Base-by-base conservation (phyloP, 2,329 filamentous ascomycete species). In the Fusarium sp. region DNA sequence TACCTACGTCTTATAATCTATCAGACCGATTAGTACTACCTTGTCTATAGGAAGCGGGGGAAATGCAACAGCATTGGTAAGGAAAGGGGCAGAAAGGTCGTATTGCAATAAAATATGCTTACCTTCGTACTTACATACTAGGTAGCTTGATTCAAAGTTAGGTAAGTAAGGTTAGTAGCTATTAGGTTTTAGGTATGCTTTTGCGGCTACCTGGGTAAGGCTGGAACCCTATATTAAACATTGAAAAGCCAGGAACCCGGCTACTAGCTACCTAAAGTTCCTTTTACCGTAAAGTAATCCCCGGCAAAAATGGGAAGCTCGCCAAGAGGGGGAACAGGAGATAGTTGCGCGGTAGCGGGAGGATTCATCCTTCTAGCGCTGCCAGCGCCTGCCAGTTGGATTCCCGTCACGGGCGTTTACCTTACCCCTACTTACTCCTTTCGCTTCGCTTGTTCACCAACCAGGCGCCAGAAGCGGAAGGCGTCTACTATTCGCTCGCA, bases 401-500 rank as follows among this genome's bases (percentile, higher is more conserved):
- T 51, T 52, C 51, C 44, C 66, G 62, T 54, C 62, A 62, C 64
- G 59, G 49, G 63, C 64, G 53, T 34, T 49, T 64, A 46, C 62
- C 28, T 54, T 25, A 40, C 34, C 53, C 45, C 40, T 58, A 61
- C 49, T 55, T 15, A 49, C 44, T 50, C 45, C 56, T 59, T 46
- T 58, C 63, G 50, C 48, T 40, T 60, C 57, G 56, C 57, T 60
- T 60, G 62, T 62, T 39, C 29, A 50, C 57, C 50, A 55, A 53
- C 62, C 50, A 51, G 47, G 63, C 56, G 57, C 65, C 60, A 57
- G 62, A 70, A 71, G 63, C 62, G 68, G 68, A 70, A 70, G 68
- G 68, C 68, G 68, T 49, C 53, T 68, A 62, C 52, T 52, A 69
- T 58, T 53, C 53, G 48, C 58, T 64, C 57, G 55, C 61, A 68